A percentile compares a stretch with the other conserved stretches of the same genome.
phyloP scores from a whole-genome alignment of 2,329 filamentous ascomycete species.

The Dothidotthia symphoricarpi region DNA sequence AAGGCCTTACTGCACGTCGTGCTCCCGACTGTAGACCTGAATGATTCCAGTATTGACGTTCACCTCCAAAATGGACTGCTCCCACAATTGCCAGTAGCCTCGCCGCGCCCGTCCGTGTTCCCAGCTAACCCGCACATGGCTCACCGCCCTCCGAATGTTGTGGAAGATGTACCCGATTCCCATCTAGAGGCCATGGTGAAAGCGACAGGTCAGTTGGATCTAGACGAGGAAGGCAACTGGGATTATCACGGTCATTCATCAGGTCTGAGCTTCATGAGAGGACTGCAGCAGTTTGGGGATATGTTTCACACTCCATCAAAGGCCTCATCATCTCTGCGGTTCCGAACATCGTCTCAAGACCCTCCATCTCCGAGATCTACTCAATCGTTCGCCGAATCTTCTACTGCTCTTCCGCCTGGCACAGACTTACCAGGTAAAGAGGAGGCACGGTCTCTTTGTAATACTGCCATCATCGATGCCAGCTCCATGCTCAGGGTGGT shows the following conservation, averaged over 20 bases:
- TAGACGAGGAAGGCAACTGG: slow-evolving; percentile 88
- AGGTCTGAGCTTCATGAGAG: slow-evolving; percentile 80
- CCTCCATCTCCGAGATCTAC: slow-evolving; percentile 69
- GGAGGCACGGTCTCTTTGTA: slow-evolving; percentile 57
- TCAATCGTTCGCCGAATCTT: slow-evolving; percentile 60
- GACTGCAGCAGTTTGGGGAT: slow-evolving; percentile 83
- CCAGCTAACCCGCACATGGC: slow-evolving; percentile 22
- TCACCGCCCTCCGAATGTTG: slow-evolving; percentile 12
- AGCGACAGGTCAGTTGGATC: slow-evolving; percentile 82
- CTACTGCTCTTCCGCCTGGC: slow-evolving; percentile 33
- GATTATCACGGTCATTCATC: slow-evolving; percentile 95
- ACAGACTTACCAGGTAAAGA: slow-evolving; percentile 66
- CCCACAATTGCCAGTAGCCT: slow-evolving; percentile 38
- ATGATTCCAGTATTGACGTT: slow-evolving; percentile 79
- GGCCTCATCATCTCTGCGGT: slow-evolving; percentile 57
- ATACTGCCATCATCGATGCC: slow-evolving; percentile 61
- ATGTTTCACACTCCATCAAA: slow-evolving; percentile 66
- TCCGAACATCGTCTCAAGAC: slow-evolving; percentile 55
- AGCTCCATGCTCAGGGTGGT: slow-evolving; percentile 68
- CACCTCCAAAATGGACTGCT: slow-evolving; percentile 67
- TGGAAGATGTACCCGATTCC: slow-evolving; percentile 53
- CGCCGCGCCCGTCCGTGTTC: slow-evolving; percentile 21
- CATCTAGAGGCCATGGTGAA: slow-evolving; percentile 93
- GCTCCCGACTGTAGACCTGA: slow-evolving; percentile 79
- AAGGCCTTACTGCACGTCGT: slow-evolving; percentile 76